Evolutionary conservation across 2,329 filamentous ascomycete genomes (phyloP), one percentile per base, ranked within the genome.

Genomic region (Bipolaris gigantea): DNA sequence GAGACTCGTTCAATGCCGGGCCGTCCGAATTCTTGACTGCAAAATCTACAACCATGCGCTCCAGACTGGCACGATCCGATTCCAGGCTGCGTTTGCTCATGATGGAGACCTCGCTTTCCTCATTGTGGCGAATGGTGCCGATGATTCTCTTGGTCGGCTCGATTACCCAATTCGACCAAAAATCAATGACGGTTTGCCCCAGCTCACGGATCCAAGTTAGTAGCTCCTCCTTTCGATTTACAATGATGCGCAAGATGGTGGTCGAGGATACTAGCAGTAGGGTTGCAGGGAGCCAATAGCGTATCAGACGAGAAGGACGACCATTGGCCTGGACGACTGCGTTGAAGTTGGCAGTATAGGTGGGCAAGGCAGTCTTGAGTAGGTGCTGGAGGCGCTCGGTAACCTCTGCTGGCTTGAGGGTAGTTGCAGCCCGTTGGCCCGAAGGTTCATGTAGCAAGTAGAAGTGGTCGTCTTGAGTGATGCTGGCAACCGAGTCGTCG

Each of bases 1-100:
- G 85, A 1, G 79, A 73, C 7, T 92, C 86, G 5, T 81, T 86
- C 32, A 92, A 77, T 6, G 81, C 74, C 5, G 80, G 80, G 25
- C 85, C 82, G 48, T 85, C 81, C 1, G 90, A 89, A 66, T 92
- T 91, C 64, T 96, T 92, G 9, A 87, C 78, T 4, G 92, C 90
- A 77, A 99, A 99, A 63, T 97, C 94, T 34, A 99, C 88, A 4
- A 99, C 95, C 94, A 99, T 99, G 43, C 94, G 88, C 74, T 99
- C 93, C 30, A 99, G 79, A 69, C 92, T 97, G 49, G 92, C 90
- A 30, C 91, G 86, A 71, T 99, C 94, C 1, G 92, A 92, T 71
- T 89, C 87, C 19, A 99, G 82, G 62, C 92, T 97, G 62, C 93
- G 89, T 55, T 91, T 90, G 76, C 92, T 97, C 89, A 99, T 94